Conservation (phyloP, 306 rosid genomes). For the Carpinus fangiana region DNA sequence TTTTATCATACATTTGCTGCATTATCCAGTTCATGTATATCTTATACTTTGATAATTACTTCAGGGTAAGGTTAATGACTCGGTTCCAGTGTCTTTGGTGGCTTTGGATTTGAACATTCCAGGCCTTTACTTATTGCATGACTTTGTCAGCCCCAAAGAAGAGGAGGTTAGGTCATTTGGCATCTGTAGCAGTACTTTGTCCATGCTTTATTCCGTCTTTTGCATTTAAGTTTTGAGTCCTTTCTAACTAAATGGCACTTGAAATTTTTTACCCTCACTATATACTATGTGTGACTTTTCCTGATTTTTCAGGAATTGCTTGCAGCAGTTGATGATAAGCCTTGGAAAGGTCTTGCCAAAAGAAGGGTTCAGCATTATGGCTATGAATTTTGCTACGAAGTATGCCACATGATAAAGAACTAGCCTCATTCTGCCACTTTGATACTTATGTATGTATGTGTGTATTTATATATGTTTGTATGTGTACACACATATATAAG, state of each 20-base stretch:
- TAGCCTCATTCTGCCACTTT: conserved; percentile 11
- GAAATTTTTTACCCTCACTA: background rate
- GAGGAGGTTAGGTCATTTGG: conserved; percentile 62
- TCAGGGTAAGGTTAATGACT: conserved; percentile 50
- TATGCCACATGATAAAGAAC: conserved; percentile 30
- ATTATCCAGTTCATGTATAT: background rate
- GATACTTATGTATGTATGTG: background rate
- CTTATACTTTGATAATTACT: conserved; percentile 21
- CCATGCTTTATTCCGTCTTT: conserved; percentile 16
- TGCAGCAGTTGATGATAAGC: conserved; percentile 61
- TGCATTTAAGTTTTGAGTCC: background rate
- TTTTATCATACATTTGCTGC: background rate
- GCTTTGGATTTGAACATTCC: conserved; percentile 75
- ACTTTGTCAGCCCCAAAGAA: conserved; percentile 63
- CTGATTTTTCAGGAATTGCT: conserved; percentile 56
- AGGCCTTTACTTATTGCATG: conserved; percentile 73
- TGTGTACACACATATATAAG: no score
- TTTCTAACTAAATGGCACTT: background rate
- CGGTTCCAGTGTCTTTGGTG: conserved; percentile 58
- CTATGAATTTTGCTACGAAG: conserved; percentile 82
- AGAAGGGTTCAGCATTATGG: conserved; percentile 97
- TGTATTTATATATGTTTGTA: background rate
- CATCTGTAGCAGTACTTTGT: conserved; percentile 14
- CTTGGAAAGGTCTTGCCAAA: conserved; percentile 76
- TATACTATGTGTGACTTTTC: conserved; percentile 4